A percentile compares a stretch with the other conserved stretches of the same genome.
These are phyloP conservation scores for Boletus chippewaensis DNA, from an alignment of 1,284 basidiomycete genomes.

Conservation along the genomic window DNA sequence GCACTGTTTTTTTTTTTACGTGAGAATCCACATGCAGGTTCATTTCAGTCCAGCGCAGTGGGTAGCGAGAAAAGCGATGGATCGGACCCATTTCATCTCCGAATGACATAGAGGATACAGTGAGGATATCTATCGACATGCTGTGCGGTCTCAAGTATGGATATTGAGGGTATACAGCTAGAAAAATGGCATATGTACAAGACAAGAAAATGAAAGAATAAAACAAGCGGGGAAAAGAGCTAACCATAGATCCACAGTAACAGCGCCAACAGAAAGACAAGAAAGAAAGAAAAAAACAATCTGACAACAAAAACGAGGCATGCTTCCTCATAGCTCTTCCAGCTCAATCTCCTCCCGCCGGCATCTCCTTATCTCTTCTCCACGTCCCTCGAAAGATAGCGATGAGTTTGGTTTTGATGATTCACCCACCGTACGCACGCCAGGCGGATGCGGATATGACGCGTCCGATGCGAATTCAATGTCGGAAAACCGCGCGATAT, in stretches of 20 bases:
- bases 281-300: background rate
- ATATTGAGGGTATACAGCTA: background rate
- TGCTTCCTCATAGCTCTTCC: constrained; percentile 63
- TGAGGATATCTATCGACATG: background rate
- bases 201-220: background rate
- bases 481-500: constrained; percentile 22
- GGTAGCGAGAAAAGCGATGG: too few species aligned
- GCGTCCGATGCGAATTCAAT: constrained; percentile 24
- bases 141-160: background rate
- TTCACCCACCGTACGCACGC: constrained; percentile 4
- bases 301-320: background rate
- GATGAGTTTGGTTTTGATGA: constrained; percentile 12
- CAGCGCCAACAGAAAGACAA: background rate
- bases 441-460: constrained; percentile 2
- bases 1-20: too few species aligned
- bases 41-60: too few species aligned
- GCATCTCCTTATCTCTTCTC: constrained; percentile 2
- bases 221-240: too few species aligned
- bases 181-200: background rate
- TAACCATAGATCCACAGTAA: background rate
- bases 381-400: background rate
- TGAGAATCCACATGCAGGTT: too few species aligned
- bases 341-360: constrained; percentile 56
- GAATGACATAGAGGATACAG: background rate
- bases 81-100: too few species aligned